These are phyloP conservation scores for Dryadomyces sulphureus DNA, from an alignment of 2,329 filamentous ascomycete genomes.

Conservation along the genomic window DNA sequence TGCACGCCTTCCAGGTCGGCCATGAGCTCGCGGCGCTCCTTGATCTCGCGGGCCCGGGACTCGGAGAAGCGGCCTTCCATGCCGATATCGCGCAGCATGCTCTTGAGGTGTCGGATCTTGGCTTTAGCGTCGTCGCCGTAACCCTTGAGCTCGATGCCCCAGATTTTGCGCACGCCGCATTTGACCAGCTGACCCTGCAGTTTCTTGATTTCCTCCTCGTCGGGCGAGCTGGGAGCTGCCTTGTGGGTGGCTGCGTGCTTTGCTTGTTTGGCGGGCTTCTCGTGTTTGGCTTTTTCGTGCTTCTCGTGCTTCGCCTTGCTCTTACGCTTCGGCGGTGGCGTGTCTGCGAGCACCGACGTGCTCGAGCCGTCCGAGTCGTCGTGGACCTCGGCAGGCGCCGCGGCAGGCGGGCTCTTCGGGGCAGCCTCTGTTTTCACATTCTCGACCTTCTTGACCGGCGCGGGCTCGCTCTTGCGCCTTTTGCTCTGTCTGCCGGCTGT, in stretches of 20 bases:
- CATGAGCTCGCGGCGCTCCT: conserved; percentile 69
- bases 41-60: conserved; percentile 73
- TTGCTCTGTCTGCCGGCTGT: conserved; percentile 2
- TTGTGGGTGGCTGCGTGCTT: conserved; percentile 15
- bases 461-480: background rate
- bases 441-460: background rate
- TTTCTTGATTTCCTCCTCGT: conserved; percentile 72
- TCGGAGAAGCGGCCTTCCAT: conserved; percentile 83
- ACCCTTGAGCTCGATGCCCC: conserved; percentile 69
- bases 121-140: conserved; percentile 55
- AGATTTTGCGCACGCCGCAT: conserved; percentile 85
- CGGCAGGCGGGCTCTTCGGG: conserved; percentile 1
- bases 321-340: conserved; percentile 17
- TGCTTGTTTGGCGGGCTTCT: background rate
- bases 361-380: conserved; percentile 41
- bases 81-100: conserved; percentile 64
- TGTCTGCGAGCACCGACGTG: conserved; percentile 67
- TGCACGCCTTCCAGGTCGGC: conserved; percentile 75
- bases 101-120: conserved; percentile 70
- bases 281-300: conserved; percentile 9
- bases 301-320: conserved; percentile 27
- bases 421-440: background rate
- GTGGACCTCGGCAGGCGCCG: background rate
- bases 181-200: conserved; percentile 77
- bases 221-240: conserved; percentile 29